These are phyloP conservation scores for Sutorius eximius DNA, from an alignment of 1,284 basidiomycete genomes.

Conservation along the genomic window DNA sequence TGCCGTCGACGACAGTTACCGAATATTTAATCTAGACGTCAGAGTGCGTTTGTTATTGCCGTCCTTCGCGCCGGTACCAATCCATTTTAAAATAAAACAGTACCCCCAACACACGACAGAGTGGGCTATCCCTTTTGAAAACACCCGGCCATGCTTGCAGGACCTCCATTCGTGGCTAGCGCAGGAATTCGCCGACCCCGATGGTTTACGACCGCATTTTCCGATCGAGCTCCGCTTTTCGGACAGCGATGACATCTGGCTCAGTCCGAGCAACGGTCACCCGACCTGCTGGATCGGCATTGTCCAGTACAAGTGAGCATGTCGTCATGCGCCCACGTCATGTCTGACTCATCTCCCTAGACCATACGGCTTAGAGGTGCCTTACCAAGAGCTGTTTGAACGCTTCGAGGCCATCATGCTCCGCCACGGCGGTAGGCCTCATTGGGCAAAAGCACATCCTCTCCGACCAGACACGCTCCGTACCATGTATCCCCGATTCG, in stretches of 20 bases:
- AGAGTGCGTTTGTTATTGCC: constrained; percentile 48
- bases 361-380: constrained; percentile 87
- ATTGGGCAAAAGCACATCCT: constrained; percentile 96
- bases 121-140: constrained; percentile 83
- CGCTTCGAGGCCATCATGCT: constrained; percentile 79
- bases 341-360: constrained; percentile 41
- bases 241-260: constrained; percentile 88
- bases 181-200: constrained; percentile 61
- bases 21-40: constrained; percentile 84
- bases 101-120: constrained; percentile 89
- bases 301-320: constrained; percentile 85
- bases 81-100: constrained; percentile 35
- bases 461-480: constrained; percentile 69
- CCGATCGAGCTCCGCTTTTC: constrained; percentile 94
- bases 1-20: constrained; percentile 70
- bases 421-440: constrained; percentile 81
- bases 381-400: constrained; percentile 81
- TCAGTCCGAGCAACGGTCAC: constrained; percentile 83
- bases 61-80: constrained; percentile 19
- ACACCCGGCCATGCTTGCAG: constrained; percentile 64
- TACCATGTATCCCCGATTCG: constrained; percentile 79
- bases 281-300: constrained; percentile 95
- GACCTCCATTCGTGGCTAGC: constrained; percentile 79
- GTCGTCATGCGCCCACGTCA: constrained; percentile 1
- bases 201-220: constrained; percentile 86